phyloP scores from a whole-genome alignment of 306 rosid species.

The Corylus avellana region DNA sequence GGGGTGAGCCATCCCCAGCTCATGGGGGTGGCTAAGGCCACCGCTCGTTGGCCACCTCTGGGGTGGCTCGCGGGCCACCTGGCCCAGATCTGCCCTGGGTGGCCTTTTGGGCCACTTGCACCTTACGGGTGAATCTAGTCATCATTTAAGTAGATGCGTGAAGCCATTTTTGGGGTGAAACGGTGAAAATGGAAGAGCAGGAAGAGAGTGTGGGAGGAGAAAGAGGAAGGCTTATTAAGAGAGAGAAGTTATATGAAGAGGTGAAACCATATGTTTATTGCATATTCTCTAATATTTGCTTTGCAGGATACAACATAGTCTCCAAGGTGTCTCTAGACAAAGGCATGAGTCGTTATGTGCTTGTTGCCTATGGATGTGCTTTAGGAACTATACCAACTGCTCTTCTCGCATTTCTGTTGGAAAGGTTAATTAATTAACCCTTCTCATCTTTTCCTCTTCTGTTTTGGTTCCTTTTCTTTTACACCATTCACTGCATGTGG shows the following conservation, averaged over 20 bases:
- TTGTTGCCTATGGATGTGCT: conserved; percentile 28
- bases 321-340: conserved; percentile 20
- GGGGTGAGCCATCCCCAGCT: too few species aligned
- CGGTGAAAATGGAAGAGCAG: background rate
- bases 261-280: conserved; percentile 11
- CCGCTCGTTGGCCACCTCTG: too few species aligned
- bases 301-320: conserved; percentile 19
- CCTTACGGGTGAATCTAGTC: too few species aligned
- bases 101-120: too few species aligned
- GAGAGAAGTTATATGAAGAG: background rate
- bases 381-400: conserved; percentile 21
- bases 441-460: background rate
- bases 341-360: conserved; percentile 35
- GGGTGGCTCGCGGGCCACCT: too few species aligned
- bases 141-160: too few species aligned
- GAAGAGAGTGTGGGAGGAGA: background rate
- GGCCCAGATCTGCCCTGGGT: too few species aligned
- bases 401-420: conserved; percentile 21
- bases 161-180: too few species aligned
- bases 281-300: conserved; percentile 1
- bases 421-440: conserved; percentile 7
- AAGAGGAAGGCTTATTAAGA: background rate
- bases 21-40: too few species aligned
- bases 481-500: background rate
- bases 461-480: background rate